Evolutionary conservation across 495 filamentous ascomycete genomes (phyloP).

Genomic region (Xylaria grammica): DNA sequence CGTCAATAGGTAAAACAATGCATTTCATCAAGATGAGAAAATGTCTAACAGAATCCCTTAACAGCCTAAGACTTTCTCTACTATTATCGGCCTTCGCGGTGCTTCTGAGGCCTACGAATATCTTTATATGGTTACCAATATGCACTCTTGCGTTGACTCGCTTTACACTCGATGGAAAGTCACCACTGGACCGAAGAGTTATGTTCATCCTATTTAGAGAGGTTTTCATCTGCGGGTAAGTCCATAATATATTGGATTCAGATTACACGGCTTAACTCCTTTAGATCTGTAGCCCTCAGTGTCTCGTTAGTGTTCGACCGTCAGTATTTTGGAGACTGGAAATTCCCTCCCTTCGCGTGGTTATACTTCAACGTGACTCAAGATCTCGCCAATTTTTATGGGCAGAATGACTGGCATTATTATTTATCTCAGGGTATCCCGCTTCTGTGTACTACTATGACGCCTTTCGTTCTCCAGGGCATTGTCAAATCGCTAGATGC

Average conservation of each 20-base stretch:
- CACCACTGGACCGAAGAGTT: constrained; percentile 48
- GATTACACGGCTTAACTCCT: constrained; percentile 38
- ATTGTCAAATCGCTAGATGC: constrained; percentile 57
- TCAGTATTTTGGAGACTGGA: constrained; percentile 84
- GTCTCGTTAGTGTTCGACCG: constrained; percentile 74
- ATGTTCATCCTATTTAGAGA: constrained; percentile 64
- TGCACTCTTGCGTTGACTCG: constrained; percentile 50
- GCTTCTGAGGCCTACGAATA: constrained; percentile 88
- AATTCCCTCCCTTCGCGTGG: constrained; percentile 87
- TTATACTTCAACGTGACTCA: constrained; percentile 91
- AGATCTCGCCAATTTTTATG: constrained; percentile 88
- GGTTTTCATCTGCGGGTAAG: constrained; percentile 67
- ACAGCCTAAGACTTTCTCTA: constrained; percentile 70
- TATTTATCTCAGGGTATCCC: constrained; percentile 90
- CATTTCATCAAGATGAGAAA: background rate
- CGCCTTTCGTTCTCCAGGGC: constrained; percentile 75
- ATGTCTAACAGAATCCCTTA: constrained; percentile 16
- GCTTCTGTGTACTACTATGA: constrained; percentile 79
- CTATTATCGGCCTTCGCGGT: constrained; percentile 80
- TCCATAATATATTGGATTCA: constrained; percentile 25
- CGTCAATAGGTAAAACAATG: constrained; percentile 38
- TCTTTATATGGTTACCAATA: constrained; percentile 78
- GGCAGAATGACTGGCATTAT: constrained; percentile 89
- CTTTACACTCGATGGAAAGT: constrained; percentile 42
- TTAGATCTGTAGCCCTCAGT: constrained; percentile 56